A percentile compares a stretch with the other conserved stretches of the same genome.
phyloP scores from a whole-genome alignment of 768 basidiomycete species.

The Rhodotorula paludigena region DNA sequence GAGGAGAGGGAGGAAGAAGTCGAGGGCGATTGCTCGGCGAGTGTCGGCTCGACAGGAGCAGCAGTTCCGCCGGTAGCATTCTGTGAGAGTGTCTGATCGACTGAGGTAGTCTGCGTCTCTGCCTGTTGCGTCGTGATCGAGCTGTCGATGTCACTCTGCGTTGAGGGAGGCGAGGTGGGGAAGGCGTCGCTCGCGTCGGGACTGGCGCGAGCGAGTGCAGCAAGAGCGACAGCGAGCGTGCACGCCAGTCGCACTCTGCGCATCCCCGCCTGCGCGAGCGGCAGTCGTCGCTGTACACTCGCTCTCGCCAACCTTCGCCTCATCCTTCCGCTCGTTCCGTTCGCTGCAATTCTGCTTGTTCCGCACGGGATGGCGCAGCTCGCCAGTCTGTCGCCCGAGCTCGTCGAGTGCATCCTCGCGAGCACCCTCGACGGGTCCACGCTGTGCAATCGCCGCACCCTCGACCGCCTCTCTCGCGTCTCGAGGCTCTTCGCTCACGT shows the following conservation, averaged over 20 bases:
- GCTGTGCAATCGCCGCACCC: background rate
- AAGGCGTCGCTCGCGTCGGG: rapidly evolving
- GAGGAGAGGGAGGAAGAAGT: background rate
- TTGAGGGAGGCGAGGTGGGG: background rate
- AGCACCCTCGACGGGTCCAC: background rate
- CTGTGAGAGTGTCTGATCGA: too few species aligned
- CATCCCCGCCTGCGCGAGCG: background rate
- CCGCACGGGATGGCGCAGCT: background rate
- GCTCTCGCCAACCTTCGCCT: too few species aligned
- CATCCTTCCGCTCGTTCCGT: too few species aligned
- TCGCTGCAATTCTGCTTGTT: background rate
- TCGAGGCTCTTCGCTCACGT: background rate
- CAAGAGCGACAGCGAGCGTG: background rate
- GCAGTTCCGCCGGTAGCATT: too few species aligned
- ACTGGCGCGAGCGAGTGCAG: background rate
- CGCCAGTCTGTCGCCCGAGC: background rate
- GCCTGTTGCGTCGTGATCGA: background rate
- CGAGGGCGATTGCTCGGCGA: background rate
- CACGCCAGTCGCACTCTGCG: background rate
- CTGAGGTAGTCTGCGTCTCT: too few species aligned
- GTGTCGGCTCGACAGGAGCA: background rate
- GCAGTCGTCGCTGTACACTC: background rate
- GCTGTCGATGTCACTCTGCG: background rate
- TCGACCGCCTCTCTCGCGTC: background rate
- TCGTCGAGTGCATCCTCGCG: background rate